A percentile compares a stretch with the other conserved stretches of the same genome.
These are phyloP conservation scores for Acarospora socialis DNA, from an alignment of 2,329 filamentous ascomycete species.

Conservation along the genomic window DNA sequence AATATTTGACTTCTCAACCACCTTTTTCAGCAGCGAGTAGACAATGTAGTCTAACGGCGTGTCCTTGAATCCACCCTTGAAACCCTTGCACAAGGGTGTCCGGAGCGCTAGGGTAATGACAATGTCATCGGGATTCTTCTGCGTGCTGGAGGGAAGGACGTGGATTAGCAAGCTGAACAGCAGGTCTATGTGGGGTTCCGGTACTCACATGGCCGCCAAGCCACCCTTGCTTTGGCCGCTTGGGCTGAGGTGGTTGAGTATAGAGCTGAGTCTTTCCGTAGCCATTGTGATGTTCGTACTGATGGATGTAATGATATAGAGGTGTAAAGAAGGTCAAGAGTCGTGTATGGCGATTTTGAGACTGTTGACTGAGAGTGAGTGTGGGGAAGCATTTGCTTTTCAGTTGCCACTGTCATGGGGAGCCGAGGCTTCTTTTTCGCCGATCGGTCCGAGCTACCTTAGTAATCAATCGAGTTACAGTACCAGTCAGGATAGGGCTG, in stretches of 20 bases:
- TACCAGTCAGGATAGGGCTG: too few relatives aligned
- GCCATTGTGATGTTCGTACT: slow-evolving; percentile 45
- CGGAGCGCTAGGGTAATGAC: slow-evolving; percentile 89
- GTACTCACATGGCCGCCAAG: slow-evolving; percentile 60
- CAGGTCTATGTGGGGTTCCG: slow-evolving; percentile 4
- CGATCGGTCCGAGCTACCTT: too few relatives aligned
- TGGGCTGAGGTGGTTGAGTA: slow-evolving; percentile 74
- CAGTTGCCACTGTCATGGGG: too few relatives aligned
- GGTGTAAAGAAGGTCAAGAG: not conserved
- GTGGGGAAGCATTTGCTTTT: too few relatives aligned
- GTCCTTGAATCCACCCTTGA: slow-evolving; percentile 92
- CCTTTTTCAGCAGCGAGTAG: slow-evolving; percentile 67
- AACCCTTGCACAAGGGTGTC: slow-evolving; percentile 75
- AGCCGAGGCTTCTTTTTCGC: too few relatives aligned
- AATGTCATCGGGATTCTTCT: slow-evolving; percentile 89
- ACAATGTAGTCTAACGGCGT: slow-evolving; percentile 76
- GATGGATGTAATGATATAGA: not conserved
- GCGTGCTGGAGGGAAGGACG: slow-evolving; percentile 42
- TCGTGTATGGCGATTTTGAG: too few relatives aligned
- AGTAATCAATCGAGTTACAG: too few relatives aligned
- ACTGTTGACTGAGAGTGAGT: too few relatives aligned
- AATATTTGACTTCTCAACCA: slow-evolving; percentile 56
- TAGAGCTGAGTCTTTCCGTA: slow-evolving; percentile 70
- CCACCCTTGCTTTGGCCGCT: slow-evolving; percentile 56
- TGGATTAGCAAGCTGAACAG: slow-evolving; percentile 12